phyloP scores from a whole-genome alignment of 75 land plant genomes.

The Selaginella moellendorffii region DNA sequence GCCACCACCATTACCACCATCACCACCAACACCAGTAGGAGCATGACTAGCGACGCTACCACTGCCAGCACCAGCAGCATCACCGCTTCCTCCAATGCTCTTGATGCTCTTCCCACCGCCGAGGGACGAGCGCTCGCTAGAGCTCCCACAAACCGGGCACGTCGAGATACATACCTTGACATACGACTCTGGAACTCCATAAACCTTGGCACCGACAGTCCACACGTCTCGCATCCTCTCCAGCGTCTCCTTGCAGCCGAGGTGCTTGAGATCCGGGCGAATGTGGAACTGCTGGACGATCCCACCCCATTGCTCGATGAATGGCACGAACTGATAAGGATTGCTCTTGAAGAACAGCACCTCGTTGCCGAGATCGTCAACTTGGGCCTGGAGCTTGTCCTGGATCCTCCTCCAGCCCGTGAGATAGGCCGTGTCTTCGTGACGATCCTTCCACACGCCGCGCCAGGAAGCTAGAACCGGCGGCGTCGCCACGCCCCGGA shows the following conservation, averaged over 20 bases:
- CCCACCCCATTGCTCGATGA: constrained; percentile 2
- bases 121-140: background rate
- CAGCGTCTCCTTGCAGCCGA: background rate
- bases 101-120: no score
- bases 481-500: background rate
- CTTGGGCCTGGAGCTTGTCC: constrained; percentile 7
- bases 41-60: no score
- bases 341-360: constrained; percentile 6
- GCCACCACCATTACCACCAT: no score
- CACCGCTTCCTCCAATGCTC: no score
- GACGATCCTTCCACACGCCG: background rate
- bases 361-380: constrained; percentile 2
- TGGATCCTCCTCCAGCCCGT: constrained; percentile 5
- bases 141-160: background rate
- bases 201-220: constrained; percentile 5
- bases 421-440: background rate
- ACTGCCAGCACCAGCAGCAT: no score
- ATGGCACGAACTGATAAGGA: constrained; percentile 5
- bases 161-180: constrained; percentile 2
- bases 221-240: background rate
- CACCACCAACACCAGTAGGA: no score
- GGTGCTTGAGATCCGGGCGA: background rate
- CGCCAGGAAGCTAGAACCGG: background rate
- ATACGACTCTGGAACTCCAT: constrained; percentile 4
- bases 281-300: constrained; percentile 3